Evolutionary conservation across 345 rosid genomes (phyloP).

Genomic region (Anacardium occidentale): DNA sequence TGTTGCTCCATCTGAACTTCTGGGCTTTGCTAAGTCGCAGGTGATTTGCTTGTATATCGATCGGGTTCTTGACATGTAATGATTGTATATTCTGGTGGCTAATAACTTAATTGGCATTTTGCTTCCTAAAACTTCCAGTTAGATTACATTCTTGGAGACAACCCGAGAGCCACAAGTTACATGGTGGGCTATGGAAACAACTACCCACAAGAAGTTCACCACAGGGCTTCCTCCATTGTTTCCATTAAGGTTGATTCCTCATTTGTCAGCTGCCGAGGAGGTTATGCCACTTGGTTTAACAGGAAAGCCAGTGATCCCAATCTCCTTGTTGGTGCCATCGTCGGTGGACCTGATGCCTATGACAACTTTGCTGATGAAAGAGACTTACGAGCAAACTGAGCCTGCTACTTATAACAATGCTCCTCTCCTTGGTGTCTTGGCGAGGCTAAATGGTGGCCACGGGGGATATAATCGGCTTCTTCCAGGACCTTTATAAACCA

Average conservation of each 20-base stretch:
- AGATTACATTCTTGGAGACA: conserved; percentile 96
- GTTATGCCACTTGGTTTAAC: conserved; percentile 87
- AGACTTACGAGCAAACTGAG: conserved; percentile 92
- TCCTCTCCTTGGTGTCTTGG: conserved; percentile 85
- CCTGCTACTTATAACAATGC: conserved; percentile 99
- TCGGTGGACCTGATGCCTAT: conserved; percentile 95
- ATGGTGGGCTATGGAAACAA: conserved; percentile 98
- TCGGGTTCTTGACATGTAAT: background rate
- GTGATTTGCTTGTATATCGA: conserved; percentile 25
- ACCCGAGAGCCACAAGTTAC: conserved; percentile 93
- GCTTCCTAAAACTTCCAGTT: conserved; percentile 38
- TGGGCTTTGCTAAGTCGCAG: conserved; percentile 86
- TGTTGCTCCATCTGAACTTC: conserved; percentile 62
- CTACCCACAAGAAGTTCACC: conserved; percentile 88
- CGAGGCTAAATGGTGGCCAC: conserved; percentile 68
- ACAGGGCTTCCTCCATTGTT: conserved; percentile 88
- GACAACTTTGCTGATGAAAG: conserved; percentile 92
- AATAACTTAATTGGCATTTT: background rate
- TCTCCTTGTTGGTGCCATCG: conserved; percentile 84
- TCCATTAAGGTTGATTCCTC: conserved; percentile 61
- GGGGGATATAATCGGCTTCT: conserved; percentile 82
- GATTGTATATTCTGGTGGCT: too few relatives aligned
- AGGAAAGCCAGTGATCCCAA: conserved; percentile 82
- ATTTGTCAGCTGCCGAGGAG: conserved; percentile 86
- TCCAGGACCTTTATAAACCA: conserved; percentile 43